Conservation (phyloP, 768 basidiomycete species). For the Pisolithus orientalis region DNA sequence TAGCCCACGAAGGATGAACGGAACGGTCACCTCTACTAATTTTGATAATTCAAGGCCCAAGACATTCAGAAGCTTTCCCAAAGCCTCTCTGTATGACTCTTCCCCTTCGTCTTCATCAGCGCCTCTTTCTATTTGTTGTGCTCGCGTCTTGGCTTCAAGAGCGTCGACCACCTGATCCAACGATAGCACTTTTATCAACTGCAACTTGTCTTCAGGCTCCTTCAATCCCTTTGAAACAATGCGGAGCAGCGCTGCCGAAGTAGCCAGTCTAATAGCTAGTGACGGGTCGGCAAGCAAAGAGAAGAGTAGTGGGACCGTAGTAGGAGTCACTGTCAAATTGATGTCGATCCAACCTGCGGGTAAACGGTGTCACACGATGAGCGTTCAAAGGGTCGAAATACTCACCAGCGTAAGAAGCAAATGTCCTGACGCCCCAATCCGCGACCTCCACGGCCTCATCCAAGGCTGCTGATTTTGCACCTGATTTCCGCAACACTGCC, state of each 20-base stretch:
- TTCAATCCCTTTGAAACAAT: slow-evolving; percentile 93
- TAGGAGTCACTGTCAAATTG: slow-evolving; percentile 88
- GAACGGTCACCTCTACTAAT: slow-evolving; percentile 60
- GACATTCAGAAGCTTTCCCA: slow-evolving; percentile 78
- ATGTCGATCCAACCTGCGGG: slow-evolving; percentile 93
- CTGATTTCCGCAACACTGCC: slow-evolving; percentile 42
- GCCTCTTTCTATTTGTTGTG: slow-evolving; percentile 60
- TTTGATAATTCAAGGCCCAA: slow-evolving; percentile 80
- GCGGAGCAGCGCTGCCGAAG: slow-evolving; percentile 71
- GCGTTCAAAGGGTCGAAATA: slow-evolving; percentile 11
- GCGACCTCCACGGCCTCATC: slow-evolving; percentile 69
- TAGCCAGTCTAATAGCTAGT: slow-evolving; percentile 74
- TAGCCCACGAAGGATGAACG: neutral
- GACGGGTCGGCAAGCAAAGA: slow-evolving; percentile 73
- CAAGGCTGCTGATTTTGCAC: slow-evolving; percentile 45
- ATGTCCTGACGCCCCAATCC: slow-evolving; percentile 89
- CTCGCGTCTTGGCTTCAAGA: slow-evolving; percentile 69
- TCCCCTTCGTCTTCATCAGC: slow-evolving; percentile 77
- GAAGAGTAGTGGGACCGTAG: slow-evolving; percentile 81
- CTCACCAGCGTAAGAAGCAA: slow-evolving; percentile 92
- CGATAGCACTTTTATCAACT: slow-evolving; percentile 84
- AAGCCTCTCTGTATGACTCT: slow-evolving; percentile 81
- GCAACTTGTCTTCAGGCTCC: slow-evolving; percentile 83
- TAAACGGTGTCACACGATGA: slow-evolving; percentile 2
- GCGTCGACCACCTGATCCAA: slow-evolving; percentile 76